phyloP scores from a whole-genome alignment of 208 protist genomes.

The Crithidia bombi region DNA sequence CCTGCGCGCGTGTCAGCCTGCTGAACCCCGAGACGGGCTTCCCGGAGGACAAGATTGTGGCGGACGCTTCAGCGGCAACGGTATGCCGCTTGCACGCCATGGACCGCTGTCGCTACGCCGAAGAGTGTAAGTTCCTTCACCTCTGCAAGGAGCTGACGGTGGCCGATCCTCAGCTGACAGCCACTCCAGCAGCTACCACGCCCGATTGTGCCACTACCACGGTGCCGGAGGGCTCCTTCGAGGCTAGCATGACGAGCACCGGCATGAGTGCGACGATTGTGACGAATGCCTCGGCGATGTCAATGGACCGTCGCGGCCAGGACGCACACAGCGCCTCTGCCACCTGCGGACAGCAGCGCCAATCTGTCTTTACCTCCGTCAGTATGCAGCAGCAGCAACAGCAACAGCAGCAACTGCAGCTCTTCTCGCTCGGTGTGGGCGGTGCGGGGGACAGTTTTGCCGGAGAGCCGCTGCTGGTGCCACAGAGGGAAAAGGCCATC shows the following conservation, averaged over 20 bases:
- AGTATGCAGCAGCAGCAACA: constrained; percentile 34
- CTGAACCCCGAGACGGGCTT: constrained; percentile 28
- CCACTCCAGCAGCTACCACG: constrained; percentile 1
- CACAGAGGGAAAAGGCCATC: constrained; percentile 13
- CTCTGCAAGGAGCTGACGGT: constrained; percentile 69
- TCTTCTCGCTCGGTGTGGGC: not conserved
- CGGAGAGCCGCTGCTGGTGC: constrained; percentile 24
- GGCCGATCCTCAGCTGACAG: constrained; percentile 40
- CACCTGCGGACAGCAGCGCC: constrained; percentile 1
- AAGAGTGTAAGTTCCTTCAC: constrained; percentile 87
- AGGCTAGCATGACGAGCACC: constrained; percentile 19
- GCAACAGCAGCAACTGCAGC: constrained; percentile 19
- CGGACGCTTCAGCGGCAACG: constrained; percentile 41
- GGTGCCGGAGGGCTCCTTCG: constrained; percentile 13
- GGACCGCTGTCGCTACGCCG: constrained; percentile 81
- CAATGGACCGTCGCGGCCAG: constrained; percentile 12
- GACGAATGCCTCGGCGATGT: constrained; percentile 1
- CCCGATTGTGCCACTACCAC: constrained; percentile 13
- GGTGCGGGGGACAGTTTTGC: constrained; percentile 6
- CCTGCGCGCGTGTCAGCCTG: constrained; percentile 8
- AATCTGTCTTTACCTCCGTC: constrained; percentile 35
- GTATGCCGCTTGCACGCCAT: constrained; percentile 77
- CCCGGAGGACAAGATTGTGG: constrained; percentile 28
- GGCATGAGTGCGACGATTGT: constrained; percentile 9
- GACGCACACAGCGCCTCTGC: constrained; percentile 5